These are phyloP conservation scores for Colletotrichum simmondsii DNA, from an alignment of 2,329 filamentous ascomycete species.

Conservation along the genomic window DNA sequence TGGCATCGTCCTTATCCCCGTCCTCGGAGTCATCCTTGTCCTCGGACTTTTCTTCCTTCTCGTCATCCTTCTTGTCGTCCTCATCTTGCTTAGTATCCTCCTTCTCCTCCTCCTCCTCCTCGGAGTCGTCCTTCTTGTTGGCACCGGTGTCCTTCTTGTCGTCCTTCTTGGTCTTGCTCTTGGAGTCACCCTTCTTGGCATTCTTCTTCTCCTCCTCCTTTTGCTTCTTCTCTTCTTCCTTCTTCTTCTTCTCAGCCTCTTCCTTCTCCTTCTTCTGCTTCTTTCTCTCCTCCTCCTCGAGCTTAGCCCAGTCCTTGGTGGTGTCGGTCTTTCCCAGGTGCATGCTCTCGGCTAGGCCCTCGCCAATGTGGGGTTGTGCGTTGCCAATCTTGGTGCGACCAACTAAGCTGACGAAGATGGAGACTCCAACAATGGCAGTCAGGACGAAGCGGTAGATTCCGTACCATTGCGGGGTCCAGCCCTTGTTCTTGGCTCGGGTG, in stretches of 20 bases:
- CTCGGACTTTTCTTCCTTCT: not conserved
- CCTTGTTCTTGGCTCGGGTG: slow-evolving; percentile 74
- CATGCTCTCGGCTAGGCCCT: slow-evolving; percentile 52
- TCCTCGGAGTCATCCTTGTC: not conserved
- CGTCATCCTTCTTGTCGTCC: not conserved
- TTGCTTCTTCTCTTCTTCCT: slow-evolving; percentile 45
- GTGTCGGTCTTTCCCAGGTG: slow-evolving; percentile 48
- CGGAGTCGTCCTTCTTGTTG: slow-evolving; percentile 26
- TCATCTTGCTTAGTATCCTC: slow-evolving; percentile 30
- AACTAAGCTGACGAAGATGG: slow-evolving; percentile 83
- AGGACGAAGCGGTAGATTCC: slow-evolving; percentile 89
- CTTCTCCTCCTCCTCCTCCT: slow-evolving; percentile 36
- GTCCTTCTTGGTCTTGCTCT: slow-evolving; percentile 37
- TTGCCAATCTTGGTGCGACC: slow-evolving; percentile 80
- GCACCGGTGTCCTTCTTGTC: slow-evolving; percentile 28
- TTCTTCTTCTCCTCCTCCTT: slow-evolving; percentile 41
- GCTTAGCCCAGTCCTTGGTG: slow-evolving; percentile 56
- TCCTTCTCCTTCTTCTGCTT: slow-evolving; percentile 50
- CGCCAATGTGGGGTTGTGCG: slow-evolving; percentile 45
- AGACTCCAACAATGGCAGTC: slow-evolving; percentile 87
- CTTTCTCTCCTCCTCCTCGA: slow-evolving; percentile 54
- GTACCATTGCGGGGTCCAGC: slow-evolving; percentile 90
- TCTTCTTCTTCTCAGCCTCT: slow-evolving; percentile 50
- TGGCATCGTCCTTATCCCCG: not conserved
- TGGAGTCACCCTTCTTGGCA: slow-evolving; percentile 38